These are phyloP conservation scores for Petasospora rhodanensis DNA, from an alignment of 1,139 yeast species.

Conservation along the genomic window DNA sequence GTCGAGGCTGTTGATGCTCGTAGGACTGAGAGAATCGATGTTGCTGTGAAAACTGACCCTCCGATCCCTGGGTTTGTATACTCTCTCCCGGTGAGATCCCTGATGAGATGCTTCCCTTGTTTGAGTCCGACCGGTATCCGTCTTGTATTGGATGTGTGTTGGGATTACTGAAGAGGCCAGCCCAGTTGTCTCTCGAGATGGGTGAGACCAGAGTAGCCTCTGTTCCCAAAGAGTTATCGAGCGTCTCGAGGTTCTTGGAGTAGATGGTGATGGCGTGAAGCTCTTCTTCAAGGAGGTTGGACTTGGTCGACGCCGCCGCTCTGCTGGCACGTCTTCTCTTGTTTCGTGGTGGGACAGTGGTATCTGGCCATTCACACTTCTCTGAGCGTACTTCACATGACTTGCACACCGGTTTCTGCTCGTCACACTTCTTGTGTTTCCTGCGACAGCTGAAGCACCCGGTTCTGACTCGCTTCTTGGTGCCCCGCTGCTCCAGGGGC, in stretches of 20 bases:
- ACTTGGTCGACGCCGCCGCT: slow-evolving; percentile 1
- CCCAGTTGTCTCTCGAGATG: no score
- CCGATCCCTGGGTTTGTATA: no score
- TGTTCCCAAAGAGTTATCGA: slow-evolving; percentile 13
- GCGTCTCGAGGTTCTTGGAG: slow-evolving; percentile 20
- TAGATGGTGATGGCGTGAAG: slow-evolving; percentile 20
- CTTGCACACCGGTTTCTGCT: slow-evolving; percentile 25
- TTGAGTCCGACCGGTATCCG: no score
- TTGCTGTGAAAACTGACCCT: no score
- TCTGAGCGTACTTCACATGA: slow-evolving; percentile 40
- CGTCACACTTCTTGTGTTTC: slow-evolving; percentile 25
- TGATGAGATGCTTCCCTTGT: slow-evolving; percentile 1
- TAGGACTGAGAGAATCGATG: no score
- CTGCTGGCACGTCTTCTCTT: slow-evolving; percentile 2
- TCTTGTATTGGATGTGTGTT: no score
- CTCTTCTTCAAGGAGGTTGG: slow-evolving; percentile 1
- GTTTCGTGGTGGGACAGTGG: slow-evolving; percentile 6
- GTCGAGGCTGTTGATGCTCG: neutral
- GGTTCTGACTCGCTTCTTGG: slow-evolving; percentile 18
- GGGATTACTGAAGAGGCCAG: no score
- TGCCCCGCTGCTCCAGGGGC: slow-evolving; percentile 3
- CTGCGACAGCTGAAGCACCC: slow-evolving; percentile 25
- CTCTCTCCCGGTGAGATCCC: slow-evolving; percentile 1
- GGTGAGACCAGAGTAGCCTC: no score
- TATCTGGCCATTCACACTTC: slow-evolving; percentile 43